Conservation (phyloP, 2,329 filamentous ascomycete species). For the Clonostachys sp. region DNA sequence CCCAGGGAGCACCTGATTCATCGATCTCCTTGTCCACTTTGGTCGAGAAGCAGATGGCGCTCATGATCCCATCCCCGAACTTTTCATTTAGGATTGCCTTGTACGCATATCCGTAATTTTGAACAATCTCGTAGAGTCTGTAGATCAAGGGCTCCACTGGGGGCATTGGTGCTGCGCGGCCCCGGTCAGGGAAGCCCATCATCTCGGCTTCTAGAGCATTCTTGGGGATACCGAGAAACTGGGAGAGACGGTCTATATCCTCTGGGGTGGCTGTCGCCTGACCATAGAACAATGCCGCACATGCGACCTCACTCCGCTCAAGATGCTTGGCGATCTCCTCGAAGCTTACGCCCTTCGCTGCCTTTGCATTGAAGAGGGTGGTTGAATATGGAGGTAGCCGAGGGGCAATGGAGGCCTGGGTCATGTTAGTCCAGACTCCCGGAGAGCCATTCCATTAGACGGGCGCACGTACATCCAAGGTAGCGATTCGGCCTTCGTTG, state of each 20-base stretch:
- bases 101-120: conserved; percentile 95
- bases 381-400: conserved; percentile 67
- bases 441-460: conserved; percentile 3
- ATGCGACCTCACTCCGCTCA: conserved; percentile 76
- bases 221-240: conserved; percentile 57
- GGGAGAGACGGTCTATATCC: conserved; percentile 61
- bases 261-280: conserved; percentile 70
- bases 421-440: conserved; percentile 2
- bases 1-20: conserved; percentile 75
- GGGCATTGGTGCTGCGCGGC: conserved; percentile 47
- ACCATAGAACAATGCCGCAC: conserved; percentile 88
- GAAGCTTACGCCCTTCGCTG: conserved; percentile 70
- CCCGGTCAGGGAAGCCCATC: conserved; percentile 74
- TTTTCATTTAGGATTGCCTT: conserved; percentile 96
- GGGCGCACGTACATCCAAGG: conserved; percentile 28
- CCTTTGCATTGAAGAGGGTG: conserved; percentile 70
- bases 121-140: conserved; percentile 86
- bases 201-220: conserved; percentile 57
- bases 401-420: conserved; percentile 59
- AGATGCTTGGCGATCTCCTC: conserved; percentile 71
- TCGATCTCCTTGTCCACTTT: conserved; percentile 94
- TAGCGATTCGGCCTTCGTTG: conserved; percentile 9
- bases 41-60: conserved; percentile 84
- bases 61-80: conserved; percentile 94
- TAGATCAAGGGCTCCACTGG: conserved; percentile 59